phyloP scores from a whole-genome alignment of 768 basidiomycete species.

The Rhizopogon sp. region DNA sequence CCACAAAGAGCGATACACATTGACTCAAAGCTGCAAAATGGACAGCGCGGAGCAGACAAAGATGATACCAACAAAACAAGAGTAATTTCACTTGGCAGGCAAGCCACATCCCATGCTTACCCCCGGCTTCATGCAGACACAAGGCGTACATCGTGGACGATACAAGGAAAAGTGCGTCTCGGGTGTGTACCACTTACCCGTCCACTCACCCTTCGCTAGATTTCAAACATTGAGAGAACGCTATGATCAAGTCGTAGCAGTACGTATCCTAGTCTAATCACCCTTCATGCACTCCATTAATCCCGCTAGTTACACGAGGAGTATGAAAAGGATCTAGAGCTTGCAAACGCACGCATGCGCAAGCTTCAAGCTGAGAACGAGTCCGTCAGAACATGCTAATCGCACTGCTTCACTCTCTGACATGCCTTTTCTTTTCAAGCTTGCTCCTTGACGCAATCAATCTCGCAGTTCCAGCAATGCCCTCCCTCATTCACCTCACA shows the following conservation, averaged over 20 bases:
- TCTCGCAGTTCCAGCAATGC: conserved; percentile 26
- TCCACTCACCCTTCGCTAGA: conserved; percentile 4
- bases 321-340: conserved; percentile 21
- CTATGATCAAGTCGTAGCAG: conserved; percentile 27
- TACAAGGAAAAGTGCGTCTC: conserved; percentile 28
- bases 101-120: neutral
- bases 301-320: conserved; percentile 16
- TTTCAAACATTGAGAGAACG: conserved; percentile 27
- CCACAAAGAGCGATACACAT: neutral
- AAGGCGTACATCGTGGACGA: conserved; percentile 9
- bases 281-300: neutral
- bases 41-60: conserved; percentile 1
- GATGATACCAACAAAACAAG: conserved; percentile 22
- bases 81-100: conserved; percentile 9
- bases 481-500: conserved; percentile 26
- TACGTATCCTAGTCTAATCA: conserved; percentile 7
- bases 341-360: conserved; percentile 21
- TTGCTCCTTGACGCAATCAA: conserved; percentile 30
- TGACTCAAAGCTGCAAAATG: conserved; percentile 5
- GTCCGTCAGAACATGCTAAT: conserved; percentile 10
- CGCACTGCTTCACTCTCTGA: neutral
- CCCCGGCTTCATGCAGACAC: conserved; percentile 12
- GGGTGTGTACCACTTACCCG: too few relatives aligned
- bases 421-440: conserved; percentile 4
- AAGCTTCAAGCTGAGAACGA: conserved; percentile 29